Base-by-base conservation (phyloP, 257 asterid species). In the Vinca minor region DNA sequence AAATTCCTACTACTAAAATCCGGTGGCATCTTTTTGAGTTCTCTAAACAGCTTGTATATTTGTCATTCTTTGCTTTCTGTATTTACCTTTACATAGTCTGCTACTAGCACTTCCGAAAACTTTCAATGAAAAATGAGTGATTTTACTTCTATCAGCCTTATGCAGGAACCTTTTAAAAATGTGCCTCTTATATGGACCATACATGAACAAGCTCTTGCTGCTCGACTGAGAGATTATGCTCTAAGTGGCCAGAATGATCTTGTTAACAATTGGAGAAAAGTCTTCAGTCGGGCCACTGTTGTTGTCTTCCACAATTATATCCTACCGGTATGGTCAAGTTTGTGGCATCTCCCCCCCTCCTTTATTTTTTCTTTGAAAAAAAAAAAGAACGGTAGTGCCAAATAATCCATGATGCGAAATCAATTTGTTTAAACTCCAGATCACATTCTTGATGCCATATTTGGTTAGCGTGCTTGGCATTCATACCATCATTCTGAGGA, bases 141-240 rank as follows among this genome's bases (percentile, higher is more conserved):
- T 75, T 82, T 76, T 85, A 85, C 84, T 78, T 73, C 73, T 71
- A 71, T 67, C 91, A 93, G 99, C 78, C 86, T 93, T 60, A 83
- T 83, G 94, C 96, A 87, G 96, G 99, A 87, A 62, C 99, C 99
- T 69, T 93, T 87, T 78, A 84, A 71, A 78, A 76, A 74, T 63
- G 78, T 86, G 46, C 96, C 96, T 69, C 76, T 93, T 57, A 78
- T 87, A 67, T 93, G 99, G 99, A 87, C 95, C 54, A 81, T 93
- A 70, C 95, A 89, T 60, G 97, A 93, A 75, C 79, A 82, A 68
- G 57, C 73, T 23, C 96, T 89, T 57, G 90, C 87, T 34, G 35
- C 50, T 65, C 88, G 82, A 61, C 69, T 87, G 83, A 79, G 83
- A 58, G 82, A 83, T 23, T 77, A 87, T 74, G 73, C 66, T 69